Percentiles rank a stretch among this genome's conserved stretches.
These are phyloP conservation scores for Aethionema arabicum DNA, from an alignment of 345 rosid species.

Conservation along the genomic window DNA sequence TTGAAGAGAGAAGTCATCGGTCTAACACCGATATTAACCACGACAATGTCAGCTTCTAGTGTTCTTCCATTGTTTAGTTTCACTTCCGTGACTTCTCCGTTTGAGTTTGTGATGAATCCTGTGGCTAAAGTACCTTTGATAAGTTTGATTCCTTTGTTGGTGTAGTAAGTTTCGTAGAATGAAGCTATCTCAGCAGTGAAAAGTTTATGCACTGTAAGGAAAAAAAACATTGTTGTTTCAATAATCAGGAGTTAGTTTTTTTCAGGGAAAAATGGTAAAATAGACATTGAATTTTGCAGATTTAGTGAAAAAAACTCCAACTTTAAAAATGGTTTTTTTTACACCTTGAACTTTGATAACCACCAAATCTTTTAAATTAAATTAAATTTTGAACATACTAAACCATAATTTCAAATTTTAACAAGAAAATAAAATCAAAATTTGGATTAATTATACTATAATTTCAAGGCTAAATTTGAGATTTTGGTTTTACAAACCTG, in stretches of 20 bases:
- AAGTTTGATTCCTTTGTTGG: slow-evolving; percentile 61
- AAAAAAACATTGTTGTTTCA: slow-evolving; percentile 47
- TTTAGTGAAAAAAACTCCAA: slow-evolving; percentile 28
- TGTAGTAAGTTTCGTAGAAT: slow-evolving; percentile 74
- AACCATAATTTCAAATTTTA: too few species aligned
- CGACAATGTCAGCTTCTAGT: slow-evolving; percentile 67
- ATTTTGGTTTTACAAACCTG: too few species aligned
- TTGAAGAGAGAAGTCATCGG: slow-evolving; percentile 44
- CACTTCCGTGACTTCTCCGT: slow-evolving; percentile 45
- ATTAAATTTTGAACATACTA: too few species aligned
- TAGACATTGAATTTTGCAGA: too few species aligned
- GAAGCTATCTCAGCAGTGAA: slow-evolving; percentile 75
- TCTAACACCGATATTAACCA: neutral
- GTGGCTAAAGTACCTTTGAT: slow-evolving; percentile 64
- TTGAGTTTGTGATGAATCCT: slow-evolving; percentile 47
- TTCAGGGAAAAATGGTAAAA: neutral
- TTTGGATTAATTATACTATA: too few species aligned
- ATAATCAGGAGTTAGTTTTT: too few species aligned
- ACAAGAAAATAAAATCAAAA: too few species aligned
- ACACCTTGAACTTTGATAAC: too few species aligned
- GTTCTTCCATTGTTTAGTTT: slow-evolving; percentile 65
- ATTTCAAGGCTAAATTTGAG: too few species aligned
- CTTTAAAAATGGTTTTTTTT: slow-evolving; percentile 21
- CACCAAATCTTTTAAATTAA: too few species aligned
- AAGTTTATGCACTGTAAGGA: slow-evolving; percentile 64